These are phyloP conservation scores for Citrus mangshanensis DNA, from an alignment of 345 rosid genomes.

Conservation along the genomic window DNA sequence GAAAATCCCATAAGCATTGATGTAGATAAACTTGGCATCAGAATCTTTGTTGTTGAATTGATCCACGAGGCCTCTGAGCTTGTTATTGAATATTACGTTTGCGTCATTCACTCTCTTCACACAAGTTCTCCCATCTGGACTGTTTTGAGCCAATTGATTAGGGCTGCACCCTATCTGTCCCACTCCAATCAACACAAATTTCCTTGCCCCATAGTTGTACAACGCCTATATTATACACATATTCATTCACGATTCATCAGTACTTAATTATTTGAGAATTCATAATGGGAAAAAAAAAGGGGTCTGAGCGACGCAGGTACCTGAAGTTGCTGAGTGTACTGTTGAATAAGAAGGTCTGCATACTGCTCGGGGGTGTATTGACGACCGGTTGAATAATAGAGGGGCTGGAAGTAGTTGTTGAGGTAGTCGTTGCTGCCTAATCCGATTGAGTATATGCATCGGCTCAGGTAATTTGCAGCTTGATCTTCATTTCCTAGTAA, in stretches of 20 bases:
- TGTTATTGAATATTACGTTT: slow-evolving; percentile 63
- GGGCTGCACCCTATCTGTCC: slow-evolving; percentile 95
- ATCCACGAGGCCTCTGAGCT: slow-evolving; percentile 62
- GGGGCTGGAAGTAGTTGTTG: slow-evolving; percentile 91
- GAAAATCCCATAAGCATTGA: slow-evolving; percentile 74
- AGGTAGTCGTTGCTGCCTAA: slow-evolving; percentile 95
- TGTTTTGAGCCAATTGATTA: slow-evolving; percentile 57
- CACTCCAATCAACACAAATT: slow-evolving; percentile 67
- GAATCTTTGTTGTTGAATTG: slow-evolving; percentile 50
- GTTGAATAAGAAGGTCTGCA: slow-evolving; percentile 54
- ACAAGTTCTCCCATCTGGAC: slow-evolving; percentile 67
- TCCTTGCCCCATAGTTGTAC: slow-evolving; percentile 79
- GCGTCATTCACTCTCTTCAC: slow-evolving; percentile 56
- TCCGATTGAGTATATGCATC: slow-evolving; percentile 67
- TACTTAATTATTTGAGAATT: too few relatives aligned
- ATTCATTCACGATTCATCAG: too few relatives aligned
- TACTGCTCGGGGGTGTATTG: slow-evolving; percentile 56
- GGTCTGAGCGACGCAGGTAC: slow-evolving; percentile 21
- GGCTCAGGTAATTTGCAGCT: slow-evolving; percentile 56
- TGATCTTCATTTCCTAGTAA: slow-evolving; percentile 52
- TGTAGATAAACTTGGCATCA: slow-evolving; percentile 59
- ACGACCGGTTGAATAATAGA: slow-evolving; percentile 43
- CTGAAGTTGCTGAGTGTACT: slow-evolving; percentile 56
- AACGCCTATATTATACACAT: slow-evolving; percentile 29
- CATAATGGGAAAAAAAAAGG: too few relatives aligned